These are phyloP conservation scores for Butyriboletus loyo DNA, from an alignment of 768 basidiomycete species.

Conservation along the genomic window DNA sequence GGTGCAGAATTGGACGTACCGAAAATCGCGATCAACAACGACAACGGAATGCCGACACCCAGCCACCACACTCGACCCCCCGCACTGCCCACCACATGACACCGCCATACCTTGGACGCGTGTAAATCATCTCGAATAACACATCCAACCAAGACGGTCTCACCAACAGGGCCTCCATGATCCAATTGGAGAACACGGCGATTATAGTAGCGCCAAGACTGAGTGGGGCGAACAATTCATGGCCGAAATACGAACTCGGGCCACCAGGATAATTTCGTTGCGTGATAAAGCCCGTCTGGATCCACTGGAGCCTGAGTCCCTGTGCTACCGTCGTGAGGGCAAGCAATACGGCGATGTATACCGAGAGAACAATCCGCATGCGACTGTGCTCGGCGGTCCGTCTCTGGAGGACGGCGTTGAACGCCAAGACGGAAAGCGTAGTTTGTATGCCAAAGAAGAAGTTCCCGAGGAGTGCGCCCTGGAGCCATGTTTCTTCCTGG, in stretches of 20 bases:
- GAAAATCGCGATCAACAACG: conserved; percentile 40
- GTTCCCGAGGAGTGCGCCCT: conserved; percentile 8
- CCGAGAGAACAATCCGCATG: background rate
- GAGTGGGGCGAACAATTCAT: conserved; percentile 6
- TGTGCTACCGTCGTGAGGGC: conserved; percentile 15
- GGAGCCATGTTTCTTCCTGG: conserved; percentile 11
- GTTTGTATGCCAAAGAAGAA: conserved; percentile 2
- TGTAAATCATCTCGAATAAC: background rate
- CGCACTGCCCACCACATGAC: conserved; percentile 45
- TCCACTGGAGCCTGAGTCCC: conserved; percentile 13
- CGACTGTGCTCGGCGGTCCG: background rate
- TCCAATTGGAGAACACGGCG: conserved; percentile 5
- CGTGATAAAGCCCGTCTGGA: conserved; percentile 26
- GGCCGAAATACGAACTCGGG: conserved; percentile 19
- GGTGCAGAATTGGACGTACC: conserved; percentile 27
- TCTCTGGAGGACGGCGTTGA: background rate
- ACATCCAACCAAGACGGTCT: background rate
- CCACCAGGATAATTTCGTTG: conserved; percentile 30
- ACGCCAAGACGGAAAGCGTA: conserved; percentile 1
- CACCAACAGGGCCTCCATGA: conserved; percentile 7
- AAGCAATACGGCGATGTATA: conserved; percentile 2
- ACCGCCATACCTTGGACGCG: conserved; percentile 40
- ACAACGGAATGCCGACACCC: conserved; percentile 34
- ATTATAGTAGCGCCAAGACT: background rate
- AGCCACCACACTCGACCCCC: conserved; percentile 32